phyloP scores from a whole-genome alignment of 257 asterid species.

The Penstemon davidsonii region DNA sequence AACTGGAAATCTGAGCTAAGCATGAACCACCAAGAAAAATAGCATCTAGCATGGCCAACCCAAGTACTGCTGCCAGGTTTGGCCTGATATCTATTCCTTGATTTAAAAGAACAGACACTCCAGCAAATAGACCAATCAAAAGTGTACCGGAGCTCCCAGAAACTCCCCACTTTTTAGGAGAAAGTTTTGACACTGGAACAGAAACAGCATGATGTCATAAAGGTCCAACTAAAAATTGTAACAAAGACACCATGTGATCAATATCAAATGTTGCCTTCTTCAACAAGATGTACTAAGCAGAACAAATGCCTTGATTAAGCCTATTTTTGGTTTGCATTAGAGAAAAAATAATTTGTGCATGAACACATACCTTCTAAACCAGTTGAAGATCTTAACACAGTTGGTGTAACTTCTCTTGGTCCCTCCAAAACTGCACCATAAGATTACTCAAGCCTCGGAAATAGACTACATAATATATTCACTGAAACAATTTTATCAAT shows the following conservation, averaged over 20 bases:
- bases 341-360: too few species aligned
- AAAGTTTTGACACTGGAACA: constrained; percentile 74
- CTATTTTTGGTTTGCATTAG: background rate
- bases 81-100: constrained; percentile 93
- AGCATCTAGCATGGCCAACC: constrained; percentile 71
- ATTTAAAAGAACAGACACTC: constrained; percentile 65
- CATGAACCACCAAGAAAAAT: constrained; percentile 86
- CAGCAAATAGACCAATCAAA: constrained; percentile 64
- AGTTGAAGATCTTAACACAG: constrained; percentile 71
- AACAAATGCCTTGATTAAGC: background rate
- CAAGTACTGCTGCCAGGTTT: constrained; percentile 71
- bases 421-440: constrained; percentile 76
- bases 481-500: background rate
- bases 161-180: constrained; percentile 98
- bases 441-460: constrained; percentile 20
- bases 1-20: constrained; percentile 87
- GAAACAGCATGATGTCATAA: constrained; percentile 26
- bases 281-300: constrained; percentile 3
- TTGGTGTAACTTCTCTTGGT: constrained; percentile 86
- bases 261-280: constrained; percentile 4
- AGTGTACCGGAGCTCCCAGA: constrained; percentile 72
- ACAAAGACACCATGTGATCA: background rate
- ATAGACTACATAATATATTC: background rate
- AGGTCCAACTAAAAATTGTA: background rate
- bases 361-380: constrained; percentile 75